phyloP scores from a whole-genome alignment of 257 asterid genomes.

The Forsythia suspensa region DNA sequence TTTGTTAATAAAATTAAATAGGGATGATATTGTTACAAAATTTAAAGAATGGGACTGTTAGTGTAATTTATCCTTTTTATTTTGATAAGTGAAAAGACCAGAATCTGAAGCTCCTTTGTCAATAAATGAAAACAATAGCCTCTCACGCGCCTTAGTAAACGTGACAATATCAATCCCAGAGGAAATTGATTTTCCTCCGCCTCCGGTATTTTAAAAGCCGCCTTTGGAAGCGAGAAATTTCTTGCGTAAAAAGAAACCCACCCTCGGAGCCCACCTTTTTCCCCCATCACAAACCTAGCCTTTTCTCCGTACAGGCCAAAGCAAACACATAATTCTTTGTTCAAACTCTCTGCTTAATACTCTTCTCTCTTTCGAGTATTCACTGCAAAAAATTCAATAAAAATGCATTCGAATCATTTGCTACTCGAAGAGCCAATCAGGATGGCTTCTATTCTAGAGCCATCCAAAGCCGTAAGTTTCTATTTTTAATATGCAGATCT shows the following conservation, averaged over 20 bases:
- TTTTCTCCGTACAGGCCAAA: neutral
- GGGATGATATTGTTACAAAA: too few species aligned
- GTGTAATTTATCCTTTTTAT: too few species aligned
- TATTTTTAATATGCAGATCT: constrained; percentile 17
- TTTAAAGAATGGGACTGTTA: too few species aligned
- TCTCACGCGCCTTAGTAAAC: neutral
- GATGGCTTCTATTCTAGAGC: constrained; percentile 93
- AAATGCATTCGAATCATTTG: constrained; percentile 76
- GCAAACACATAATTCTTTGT: neutral
- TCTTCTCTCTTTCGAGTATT: neutral
- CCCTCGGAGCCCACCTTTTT: neutral
- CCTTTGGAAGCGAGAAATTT: neutral
- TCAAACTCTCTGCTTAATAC: neutral
- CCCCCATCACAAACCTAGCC: neutral
- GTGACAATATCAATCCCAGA: neutral
- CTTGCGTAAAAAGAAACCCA: neutral
- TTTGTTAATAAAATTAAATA: too few species aligned
- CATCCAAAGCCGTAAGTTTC: constrained; percentile 72
- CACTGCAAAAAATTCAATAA: constrained; percentile 4
- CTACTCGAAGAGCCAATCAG: constrained; percentile 89
- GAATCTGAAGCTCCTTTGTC: too few species aligned
- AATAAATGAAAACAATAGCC: neutral
- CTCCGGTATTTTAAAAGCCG: neutral
- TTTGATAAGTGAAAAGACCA: too few species aligned
- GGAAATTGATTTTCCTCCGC: neutral